Base-by-base conservation (phyloP, 1,284 basidiomycete species). In the Sporisorium reilianum region DNA sequence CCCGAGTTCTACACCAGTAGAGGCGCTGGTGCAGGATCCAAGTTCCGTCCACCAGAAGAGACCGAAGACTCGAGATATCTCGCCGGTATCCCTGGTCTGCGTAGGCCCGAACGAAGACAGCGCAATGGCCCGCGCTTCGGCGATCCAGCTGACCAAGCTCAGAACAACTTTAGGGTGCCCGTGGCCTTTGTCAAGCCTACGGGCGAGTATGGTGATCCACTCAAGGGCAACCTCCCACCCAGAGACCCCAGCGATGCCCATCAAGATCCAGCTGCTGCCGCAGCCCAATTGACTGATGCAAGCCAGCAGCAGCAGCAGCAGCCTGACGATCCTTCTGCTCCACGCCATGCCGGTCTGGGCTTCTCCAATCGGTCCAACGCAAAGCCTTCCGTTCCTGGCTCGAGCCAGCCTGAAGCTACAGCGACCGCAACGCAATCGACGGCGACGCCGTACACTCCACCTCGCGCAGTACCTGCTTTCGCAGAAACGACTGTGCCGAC, bases 101-200 rank as follows among this genome's bases (percentile, higher is more conserved):
- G 68, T 36, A 59, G 55, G 23, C 46, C 25, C 6, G 64, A 67
- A 41, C 46, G 54, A 20, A 58, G 45, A 57, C 51, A 46, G 30
- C 57, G 65, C 18, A 41, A 63, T 23, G 26, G 12, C 20, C 34
- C 62, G 18, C 75, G 65, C 42, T 65, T 64, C 23, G 71, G 66
- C 12, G 70, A 73, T 23, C 72, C 70, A 9, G 75, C 75, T 0
- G 60, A 66, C 22, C 10, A 50, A 22, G 50, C 57, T 10, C 59
- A 63, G 34, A 64, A 45, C 26, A 55, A 64, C 10, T 70, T 80
- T 41, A 40, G 74, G n/a, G 58, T 57, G 20, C 77, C 79, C 12
- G 63, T 79, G 22, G 52, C 71, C 12, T 80, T 80, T 45, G 78
- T 79, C 64, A 78, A 80, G 56, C 56, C 75, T 1, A 64, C 69